These are phyloP conservation scores for Astrocystis sublimbata DNA, from an alignment of 495 filamentous ascomycete species.

Conservation along the genomic window DNA sequence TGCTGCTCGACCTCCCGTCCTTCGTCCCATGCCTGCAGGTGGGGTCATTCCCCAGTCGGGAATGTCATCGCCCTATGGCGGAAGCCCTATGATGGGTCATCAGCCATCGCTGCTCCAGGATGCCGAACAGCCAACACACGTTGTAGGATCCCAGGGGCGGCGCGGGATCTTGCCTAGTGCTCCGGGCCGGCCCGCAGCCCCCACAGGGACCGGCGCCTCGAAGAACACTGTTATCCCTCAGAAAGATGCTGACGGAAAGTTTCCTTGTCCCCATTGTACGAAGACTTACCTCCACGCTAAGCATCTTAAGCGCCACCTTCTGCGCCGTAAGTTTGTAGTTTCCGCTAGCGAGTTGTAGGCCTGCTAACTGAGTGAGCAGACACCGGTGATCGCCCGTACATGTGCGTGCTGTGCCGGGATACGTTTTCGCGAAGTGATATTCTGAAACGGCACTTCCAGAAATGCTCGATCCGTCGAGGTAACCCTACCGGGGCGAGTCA, in stretches of 20 bases:
- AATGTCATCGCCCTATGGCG: conserved; percentile 52
- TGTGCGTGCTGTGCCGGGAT: conserved; percentile 94
- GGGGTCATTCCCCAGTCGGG: conserved; percentile 54
- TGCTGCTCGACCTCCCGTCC: conserved; percentile 56
- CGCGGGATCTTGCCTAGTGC: conserved; percentile 88
- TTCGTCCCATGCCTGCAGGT: conserved; percentile 65
- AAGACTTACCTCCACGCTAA: conserved; percentile 98
- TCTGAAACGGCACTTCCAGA: conserved; percentile 96
- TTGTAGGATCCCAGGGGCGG: conserved; percentile 89
- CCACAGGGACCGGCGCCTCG: conserved; percentile 61
- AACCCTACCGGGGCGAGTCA: conserved; percentile 92
- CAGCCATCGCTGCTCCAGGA: conserved; percentile 45
- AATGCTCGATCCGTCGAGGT: conserved; percentile 91
- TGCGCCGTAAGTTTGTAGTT: conserved; percentile 75
- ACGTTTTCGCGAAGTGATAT: conserved; percentile 99
- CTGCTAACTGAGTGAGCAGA: conserved; percentile 53
- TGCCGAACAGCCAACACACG: conserved; percentile 72
- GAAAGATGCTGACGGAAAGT: conserved; percentile 96
- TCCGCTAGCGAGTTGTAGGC: conserved; percentile 18
- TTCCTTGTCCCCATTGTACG: conserved; percentile 92
- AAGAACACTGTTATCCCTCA: conserved; percentile 79
- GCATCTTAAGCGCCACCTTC: conserved; percentile 92
- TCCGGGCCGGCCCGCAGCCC: conserved; percentile 71
- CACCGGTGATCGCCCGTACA: conserved; percentile 94
- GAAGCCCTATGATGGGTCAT: conserved; percentile 46